A percentile compares a stretch with the other conserved stretches of the same genome.
Conservation (phyloP, 345 rosid species). For the Gossypium sturtianum region DNA sequence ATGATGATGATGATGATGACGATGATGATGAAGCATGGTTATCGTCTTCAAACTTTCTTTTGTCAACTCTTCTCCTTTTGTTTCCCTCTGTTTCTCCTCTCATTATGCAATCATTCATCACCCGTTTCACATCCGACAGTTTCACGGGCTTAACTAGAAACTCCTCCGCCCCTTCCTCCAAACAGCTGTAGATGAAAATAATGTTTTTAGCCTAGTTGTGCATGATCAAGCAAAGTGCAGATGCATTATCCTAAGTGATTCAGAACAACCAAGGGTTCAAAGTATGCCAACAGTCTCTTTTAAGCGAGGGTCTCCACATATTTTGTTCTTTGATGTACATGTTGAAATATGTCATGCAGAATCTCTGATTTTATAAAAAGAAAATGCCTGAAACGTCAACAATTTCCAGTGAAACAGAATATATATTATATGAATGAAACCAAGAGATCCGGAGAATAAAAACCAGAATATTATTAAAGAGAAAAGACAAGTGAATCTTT, state of each 20-base stretch:
- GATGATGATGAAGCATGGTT: background rate
- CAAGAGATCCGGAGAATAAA: background rate
- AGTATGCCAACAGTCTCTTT: background rate
- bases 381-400: too few relatives aligned
- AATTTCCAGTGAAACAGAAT: too few relatives aligned
- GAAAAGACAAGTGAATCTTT: background rate
- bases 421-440: background rate
- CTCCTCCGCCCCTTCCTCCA: slow-evolving; percentile 95
- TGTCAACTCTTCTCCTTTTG: slow-evolving; percentile 19
- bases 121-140: slow-evolving; percentile 61
- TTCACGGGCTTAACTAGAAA: slow-evolving; percentile 75
- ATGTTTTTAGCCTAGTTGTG: background rate
- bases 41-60: slow-evolving; percentile 35
- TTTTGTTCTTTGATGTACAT: background rate
- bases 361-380: background rate
- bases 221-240: background rate
- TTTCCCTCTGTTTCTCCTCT: slow-evolving; percentile 35
- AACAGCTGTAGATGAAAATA: slow-evolving; percentile 39
- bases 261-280: background rate
- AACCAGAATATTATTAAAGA: background rate
- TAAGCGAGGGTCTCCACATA: background rate
- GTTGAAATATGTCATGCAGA: background rate
- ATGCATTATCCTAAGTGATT: background rate
- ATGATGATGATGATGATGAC: background rate
- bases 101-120: slow-evolving; percentile 56